Evolutionary conservation across 1,284 basidiomycete species (phyloP), one percentile per base, ranked within the genome.

Genomic region (Baeospora myosura): DNA sequence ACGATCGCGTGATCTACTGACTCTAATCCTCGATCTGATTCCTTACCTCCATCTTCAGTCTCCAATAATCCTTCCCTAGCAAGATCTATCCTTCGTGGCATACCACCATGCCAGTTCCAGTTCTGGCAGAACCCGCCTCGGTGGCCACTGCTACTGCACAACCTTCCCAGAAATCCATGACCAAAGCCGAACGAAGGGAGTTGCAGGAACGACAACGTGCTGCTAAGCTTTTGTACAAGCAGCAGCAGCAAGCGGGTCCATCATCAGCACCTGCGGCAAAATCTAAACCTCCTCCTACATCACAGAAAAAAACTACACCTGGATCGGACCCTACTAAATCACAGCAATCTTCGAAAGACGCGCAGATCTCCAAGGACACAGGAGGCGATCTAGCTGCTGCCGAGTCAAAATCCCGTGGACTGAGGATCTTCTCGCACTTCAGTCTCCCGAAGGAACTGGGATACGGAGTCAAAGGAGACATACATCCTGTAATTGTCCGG

Each of bases 381-480:
- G 30, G 47, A 5, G 50, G 45, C 12, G 56, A 55, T 30, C 48
- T 45, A 48, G 51, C 25, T 45, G 55, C 26, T 52, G 54, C 28
- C 43, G 38, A 46, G 10, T 33, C 29, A 37, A 45, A 38, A 39
- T 59, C 58, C 20, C 62, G 57, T 24, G 79, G 82, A 18, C 59
- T 86, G 39, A 76, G 81, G 40, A 88, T 89, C 54, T 89, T 89
- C 59, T 80, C 84, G 32, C 86, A 89, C 61, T 89, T 89, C 61
- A 85, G 83, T 31, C 61, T 81, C 21, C 82, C 81, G 11, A 87
- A 83, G 60, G 66, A 74, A 22, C 65, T 71, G 22, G 68, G 65
- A 21, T 68, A 70, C 43, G 63, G 66, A 20, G 68, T 73, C 38
- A 90, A 88, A 56, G 85, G 85, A 41, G 81, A 88, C 52, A 84